Evolutionary conservation across 495 filamentous ascomycete species (phyloP), one percentile per base, ranked within the genome.

Genomic region (Neurospora sp.): DNA sequence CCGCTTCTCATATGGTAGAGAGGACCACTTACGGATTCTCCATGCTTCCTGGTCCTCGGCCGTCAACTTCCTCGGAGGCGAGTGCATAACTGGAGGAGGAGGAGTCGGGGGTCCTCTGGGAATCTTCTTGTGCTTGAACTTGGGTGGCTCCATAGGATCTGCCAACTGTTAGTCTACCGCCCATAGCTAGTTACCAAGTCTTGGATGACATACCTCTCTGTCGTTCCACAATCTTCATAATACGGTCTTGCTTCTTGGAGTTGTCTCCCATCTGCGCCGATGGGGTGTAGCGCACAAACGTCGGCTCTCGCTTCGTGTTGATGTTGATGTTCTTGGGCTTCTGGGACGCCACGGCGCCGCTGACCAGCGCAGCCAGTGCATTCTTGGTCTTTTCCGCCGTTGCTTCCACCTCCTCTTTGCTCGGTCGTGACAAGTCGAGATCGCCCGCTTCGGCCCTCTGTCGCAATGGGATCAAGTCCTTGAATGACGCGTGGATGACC

Each of bases 81-180:
- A 97, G 77, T 97, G 96, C 89, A 99, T 93, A 53, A 99, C 88
- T 5, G 96, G 96, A 68, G 96, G 92, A 0, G 96, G 96, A 3
- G 96, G 96, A 38, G 90, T 93, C 3, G 95, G 95, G 68, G 96
- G 95, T 70, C 96, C 96, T 76, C 96, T 86, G 6, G 96, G 96
- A 74, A 99, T 97, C 85, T 97, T 97, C 85, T 98, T 98, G 80
- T 97, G 92, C 80, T 98, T 98, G 83, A 97, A 97, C 77, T 98
- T 98, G 2, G 96, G 96, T 16, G 96, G 96, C 78, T 98, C 96
- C 92, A 99, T 96, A 0, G 96, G 96, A 85, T 99, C 96, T 78
- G 69, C 3, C 8, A 35, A 38, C 69, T 40, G 72, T 71, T 38
- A 42, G 40, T 70, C 22, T 38, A 37, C 14, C 53, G 53, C 53